Evolutionary conservation across 805 yeast genomes (phyloP).

Genomic region (Maudiozyma saulgeensis): DNA sequence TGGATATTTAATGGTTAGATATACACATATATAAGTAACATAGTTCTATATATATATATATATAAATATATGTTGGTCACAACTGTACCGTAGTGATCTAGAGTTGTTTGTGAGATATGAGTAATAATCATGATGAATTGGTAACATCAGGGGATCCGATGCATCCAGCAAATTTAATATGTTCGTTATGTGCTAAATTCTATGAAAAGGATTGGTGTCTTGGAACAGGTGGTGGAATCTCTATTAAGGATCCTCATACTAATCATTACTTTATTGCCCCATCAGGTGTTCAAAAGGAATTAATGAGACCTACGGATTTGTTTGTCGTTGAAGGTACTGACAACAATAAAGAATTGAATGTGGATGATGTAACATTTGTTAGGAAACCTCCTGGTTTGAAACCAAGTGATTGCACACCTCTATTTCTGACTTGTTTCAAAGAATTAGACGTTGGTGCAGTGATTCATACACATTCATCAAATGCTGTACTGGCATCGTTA

Average conservation of each 20-base stretch:
- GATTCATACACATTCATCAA: constrained; percentile 88
- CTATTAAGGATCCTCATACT: constrained; percentile 42
- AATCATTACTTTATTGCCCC: constrained; percentile 71
- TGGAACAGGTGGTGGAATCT: constrained; percentile 94
- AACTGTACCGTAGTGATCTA: too few species aligned
- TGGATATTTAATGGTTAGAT: neutral
- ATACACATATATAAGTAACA: neutral
- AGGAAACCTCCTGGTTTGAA: constrained; percentile 58
- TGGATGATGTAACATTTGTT: constrained; percentile 39
- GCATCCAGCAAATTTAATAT: constrained; percentile 80
- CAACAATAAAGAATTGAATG: neutral
- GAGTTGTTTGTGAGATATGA: neutral
- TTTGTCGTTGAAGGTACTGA: constrained; percentile 50
- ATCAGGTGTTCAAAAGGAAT: constrained; percentile 92
- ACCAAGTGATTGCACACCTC: constrained; percentile 91
- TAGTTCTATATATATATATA: too few species aligned
- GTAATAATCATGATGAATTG: neutral
- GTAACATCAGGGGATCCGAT: constrained; percentile 36
- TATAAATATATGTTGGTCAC: too few species aligned
- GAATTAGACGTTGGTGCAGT: constrained; percentile 78
- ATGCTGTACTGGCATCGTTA: constrained; percentile 73
- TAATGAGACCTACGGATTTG: constrained; percentile 72
- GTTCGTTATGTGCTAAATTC: constrained; percentile 68
- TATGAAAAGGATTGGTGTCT: constrained; percentile 84
- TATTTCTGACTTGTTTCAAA: constrained; percentile 64